phyloP scores from a whole-genome alignment of 1,139 yeast species.

The Yamadazyma oceani region DNA sequence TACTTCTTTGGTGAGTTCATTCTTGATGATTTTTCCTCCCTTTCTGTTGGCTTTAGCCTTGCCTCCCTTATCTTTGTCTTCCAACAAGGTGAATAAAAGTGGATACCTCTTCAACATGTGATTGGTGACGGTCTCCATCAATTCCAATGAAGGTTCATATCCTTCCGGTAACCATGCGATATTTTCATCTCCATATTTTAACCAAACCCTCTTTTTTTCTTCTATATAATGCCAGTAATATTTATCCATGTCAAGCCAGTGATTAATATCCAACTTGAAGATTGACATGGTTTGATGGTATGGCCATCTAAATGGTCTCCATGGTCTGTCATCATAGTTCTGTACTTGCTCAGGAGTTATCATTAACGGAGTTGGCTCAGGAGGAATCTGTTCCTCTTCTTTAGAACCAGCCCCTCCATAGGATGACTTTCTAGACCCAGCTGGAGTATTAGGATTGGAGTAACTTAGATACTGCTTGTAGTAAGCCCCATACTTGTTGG shows the following conservation, averaged over 20 bases:
- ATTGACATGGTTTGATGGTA: conserved; percentile 80
- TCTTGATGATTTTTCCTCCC: conserved; percentile 41
- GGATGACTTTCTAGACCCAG: conserved; percentile 13
- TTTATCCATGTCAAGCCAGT: conserved; percentile 81
- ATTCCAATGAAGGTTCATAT: conserved; percentile 60
- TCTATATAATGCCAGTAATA: conserved; percentile 65
- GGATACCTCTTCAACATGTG: conserved; percentile 68
- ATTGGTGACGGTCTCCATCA: conserved; percentile 59
- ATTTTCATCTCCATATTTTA: conserved; percentile 59
- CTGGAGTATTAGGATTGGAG: conserved; percentile 15
- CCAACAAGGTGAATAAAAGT: conserved; percentile 53
- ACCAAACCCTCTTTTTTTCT: conserved; percentile 59
- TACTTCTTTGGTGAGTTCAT: conserved; percentile 60
- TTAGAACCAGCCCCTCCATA: conserved; percentile 6
- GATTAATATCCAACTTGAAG: conserved; percentile 65
- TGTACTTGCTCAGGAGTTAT: conserved; percentile 68
- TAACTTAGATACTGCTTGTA: conserved; percentile 12
- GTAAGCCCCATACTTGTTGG: conserved; percentile 7
- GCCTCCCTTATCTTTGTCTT: conserved; percentile 30
- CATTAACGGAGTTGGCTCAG: conserved; percentile 58
- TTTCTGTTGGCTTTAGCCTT: conserved; percentile 15
- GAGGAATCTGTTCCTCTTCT: conserved; percentile 21
- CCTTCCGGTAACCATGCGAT: conserved; percentile 70
- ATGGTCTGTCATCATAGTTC: conserved; percentile 70
- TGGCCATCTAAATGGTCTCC: conserved; percentile 83